Percentiles rank a stretch among this genome's conserved stretches.
phyloP scores from a whole-genome alignment of 2,329 filamentous ascomycete genomes.

The Aspergillus awamori region DNA sequence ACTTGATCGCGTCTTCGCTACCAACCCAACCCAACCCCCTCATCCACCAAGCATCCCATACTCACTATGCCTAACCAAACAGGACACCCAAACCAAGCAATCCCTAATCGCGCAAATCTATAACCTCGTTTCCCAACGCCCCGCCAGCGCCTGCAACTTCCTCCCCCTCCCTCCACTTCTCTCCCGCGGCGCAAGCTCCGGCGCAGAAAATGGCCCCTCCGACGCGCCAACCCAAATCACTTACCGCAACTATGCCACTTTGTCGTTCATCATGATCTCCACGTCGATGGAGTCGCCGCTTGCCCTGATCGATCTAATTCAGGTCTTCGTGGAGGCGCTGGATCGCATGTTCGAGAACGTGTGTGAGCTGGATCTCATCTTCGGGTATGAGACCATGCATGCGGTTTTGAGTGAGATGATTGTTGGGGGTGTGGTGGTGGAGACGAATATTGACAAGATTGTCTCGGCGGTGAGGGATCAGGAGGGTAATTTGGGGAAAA shows the following conservation, averaged over 20 bases:
- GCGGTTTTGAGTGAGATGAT: constrained; percentile 91
- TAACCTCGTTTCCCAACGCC: constrained; percentile 87
- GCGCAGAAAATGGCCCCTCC: constrained; percentile 63
- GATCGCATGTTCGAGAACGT: constrained; percentile 98
- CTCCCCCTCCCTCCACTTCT: constrained; percentile 74
- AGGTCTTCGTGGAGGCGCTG: constrained; percentile 95
- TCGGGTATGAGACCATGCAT: constrained; percentile 97
- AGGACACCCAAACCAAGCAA: constrained; percentile 98
- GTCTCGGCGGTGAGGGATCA: constrained; percentile 74
- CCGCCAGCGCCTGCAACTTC: constrained; percentile 94
- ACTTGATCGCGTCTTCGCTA: not conserved
- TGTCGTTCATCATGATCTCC: constrained; percentile 98
- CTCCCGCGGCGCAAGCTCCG: constrained; percentile 54
- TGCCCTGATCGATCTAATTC: constrained; percentile 92
- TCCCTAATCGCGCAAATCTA: constrained; percentile 97
- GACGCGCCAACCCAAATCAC: constrained; percentile 94
- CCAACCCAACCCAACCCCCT: no score
- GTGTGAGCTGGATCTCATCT: constrained; percentile 96
- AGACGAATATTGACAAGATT: constrained; percentile 86
- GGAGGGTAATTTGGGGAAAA: constrained; percentile 47
- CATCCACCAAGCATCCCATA: no score
- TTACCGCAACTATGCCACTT: constrained; percentile 95
- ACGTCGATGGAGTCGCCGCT: constrained; percentile 95
- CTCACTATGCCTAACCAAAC: constrained; percentile 5
- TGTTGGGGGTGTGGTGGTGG: constrained; percentile 89